Base-by-base conservation (phyloP, 2,329 filamentous ascomycete genomes). In the Beauveria caledonica region DNA sequence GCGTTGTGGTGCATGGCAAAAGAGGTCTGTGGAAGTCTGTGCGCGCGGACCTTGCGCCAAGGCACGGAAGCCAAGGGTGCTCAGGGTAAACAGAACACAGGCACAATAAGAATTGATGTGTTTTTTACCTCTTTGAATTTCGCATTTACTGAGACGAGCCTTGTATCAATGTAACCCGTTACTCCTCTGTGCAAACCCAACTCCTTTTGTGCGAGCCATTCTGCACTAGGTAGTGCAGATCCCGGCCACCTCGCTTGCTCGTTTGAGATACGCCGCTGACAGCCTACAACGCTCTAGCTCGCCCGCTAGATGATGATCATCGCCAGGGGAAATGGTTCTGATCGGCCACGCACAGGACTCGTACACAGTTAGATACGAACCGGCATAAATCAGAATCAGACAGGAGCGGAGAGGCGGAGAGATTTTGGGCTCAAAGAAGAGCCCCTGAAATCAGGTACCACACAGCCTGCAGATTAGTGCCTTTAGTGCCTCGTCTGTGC, bases 281-380 rank as follows among this genome's bases (percentile, higher is more conserved):
- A 15, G 33, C 33, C 33, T 36, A 15, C 33, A 36, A 13, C 21
- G 19, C 44, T 46, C 19, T 23, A n/a, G n/a, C 40, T n/a, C 40
- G 40, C n/a, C 19, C 17, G 13, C 36, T 27, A 46, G 53, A 55
- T 55, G 52, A 46, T 55, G 53, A 55, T 55, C 53, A 46, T 55
- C 40, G 53, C 53, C 53, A 44, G 52, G 52, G 23, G 21, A 21
- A 15, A 23, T 21, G 40, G 25, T 44, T n/a, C 33, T 54, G 51
- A 53, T 27, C 40, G 51, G 51, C 19, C 51, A 33, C 19, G 51
- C 51, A 40, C 36, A 44, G 36, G 36, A 54, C 39, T 42, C 39
- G 39, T 44, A n/a, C n/a, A n/a, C n/a, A n/a, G n/a, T n/a, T n/a
- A 54, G 33, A 36, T 36, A 36, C 36, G 36, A 23, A 21, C 21